These are phyloP conservation scores for Cladosporium austrohemisphaericum DNA, from an alignment of 2,329 filamentous ascomycete species.

Conservation along the genomic window DNA sequence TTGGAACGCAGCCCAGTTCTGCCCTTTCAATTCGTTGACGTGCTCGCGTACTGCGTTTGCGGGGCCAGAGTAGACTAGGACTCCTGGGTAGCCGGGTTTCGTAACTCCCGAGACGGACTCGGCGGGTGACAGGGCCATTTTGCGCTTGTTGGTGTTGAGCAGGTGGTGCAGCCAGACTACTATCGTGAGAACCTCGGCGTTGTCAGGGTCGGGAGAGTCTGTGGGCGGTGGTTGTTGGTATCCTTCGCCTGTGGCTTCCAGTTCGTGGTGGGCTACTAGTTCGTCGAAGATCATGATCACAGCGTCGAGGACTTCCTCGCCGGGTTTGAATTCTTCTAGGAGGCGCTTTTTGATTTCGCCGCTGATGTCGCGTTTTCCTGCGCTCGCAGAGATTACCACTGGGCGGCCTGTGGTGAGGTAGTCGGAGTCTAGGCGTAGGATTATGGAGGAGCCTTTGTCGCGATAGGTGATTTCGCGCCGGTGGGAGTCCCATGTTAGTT, in stretches of 20 bases:
- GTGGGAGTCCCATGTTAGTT: conserved; percentile 33
- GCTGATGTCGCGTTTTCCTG: conserved; percentile 36
- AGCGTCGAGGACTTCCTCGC: conserved; percentile 43
- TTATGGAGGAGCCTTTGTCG: conserved; percentile 26
- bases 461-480: conserved; percentile 39
- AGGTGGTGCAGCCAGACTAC: conserved; percentile 47
- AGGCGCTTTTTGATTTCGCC: conserved; percentile 23
- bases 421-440: conserved; percentile 37
- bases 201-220: conserved; percentile 18
- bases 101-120: conserved; percentile 39
- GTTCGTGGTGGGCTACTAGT: conserved; percentile 22
- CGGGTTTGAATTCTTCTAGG: conserved; percentile 22
- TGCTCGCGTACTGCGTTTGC: conserved; percentile 38
- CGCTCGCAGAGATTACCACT: conserved; percentile 37
- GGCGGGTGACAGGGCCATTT: conserved; percentile 39
- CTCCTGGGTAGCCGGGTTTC: conserved; percentile 46
- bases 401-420: conserved; percentile 39
- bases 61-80: conserved; percentile 43
- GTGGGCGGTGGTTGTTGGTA: not conserved
- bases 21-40: conserved; percentile 39
- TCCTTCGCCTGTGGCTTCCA: not conserved
- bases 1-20: conserved; percentile 47
- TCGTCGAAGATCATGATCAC: conserved; percentile 39
- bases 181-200: conserved; percentile 36
- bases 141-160: conserved; percentile 45